Base-by-base conservation (phyloP, 352 stramenopile species). In the Globisporangium ultimum region DNA sequence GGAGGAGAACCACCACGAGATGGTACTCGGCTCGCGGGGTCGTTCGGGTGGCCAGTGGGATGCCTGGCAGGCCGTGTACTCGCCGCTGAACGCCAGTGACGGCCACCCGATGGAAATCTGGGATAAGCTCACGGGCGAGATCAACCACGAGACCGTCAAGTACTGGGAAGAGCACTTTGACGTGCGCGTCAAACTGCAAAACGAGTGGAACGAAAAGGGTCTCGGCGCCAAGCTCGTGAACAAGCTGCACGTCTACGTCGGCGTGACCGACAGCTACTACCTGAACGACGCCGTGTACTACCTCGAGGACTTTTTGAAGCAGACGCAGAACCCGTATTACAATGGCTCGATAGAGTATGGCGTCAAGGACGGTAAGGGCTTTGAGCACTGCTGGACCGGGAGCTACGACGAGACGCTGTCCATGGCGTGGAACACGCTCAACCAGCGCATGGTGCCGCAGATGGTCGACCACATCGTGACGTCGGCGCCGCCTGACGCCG, bases 201-300 rank as follows among this genome's bases (percentile, higher is more conserved):
- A 76, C 45, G 80, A 90, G 60, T 90, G 80, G 80, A 58, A 84
- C 12, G 49, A 57, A 0, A 58, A 59, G 10, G 68, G 72, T 6
- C 68, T 90, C 21, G 78, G 80, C 18, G 67, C 50, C 49, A 88
- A 88, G 60, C 74, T 90, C 17, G 78, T 88, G 13, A 88, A 87
- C 68, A 90, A 90, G 56, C 67, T 90, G 9, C 78, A 88, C 61
- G 80, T 90, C 6, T 90, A 80, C 52, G 80, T 90, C 15, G 80
- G 78, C 21, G 80, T 90, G 51, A 78, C 76, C 11, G 80, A 90
- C 66, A 88, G 78, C 66, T 90, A 88, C 71, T 88, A 90, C 61
- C 58, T 90, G 12, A 90, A 90, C 55, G 80, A 88, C 55, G 78
- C 66, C 15, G 80, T 88, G 42, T 90, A 88, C 61, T 67, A 79